Percentiles rank a stretch among this genome's conserved stretches.
phyloP scores from a whole-genome alignment of 1,139 yeast genomes.

The Geotrichum cucujoidarum region DNA sequence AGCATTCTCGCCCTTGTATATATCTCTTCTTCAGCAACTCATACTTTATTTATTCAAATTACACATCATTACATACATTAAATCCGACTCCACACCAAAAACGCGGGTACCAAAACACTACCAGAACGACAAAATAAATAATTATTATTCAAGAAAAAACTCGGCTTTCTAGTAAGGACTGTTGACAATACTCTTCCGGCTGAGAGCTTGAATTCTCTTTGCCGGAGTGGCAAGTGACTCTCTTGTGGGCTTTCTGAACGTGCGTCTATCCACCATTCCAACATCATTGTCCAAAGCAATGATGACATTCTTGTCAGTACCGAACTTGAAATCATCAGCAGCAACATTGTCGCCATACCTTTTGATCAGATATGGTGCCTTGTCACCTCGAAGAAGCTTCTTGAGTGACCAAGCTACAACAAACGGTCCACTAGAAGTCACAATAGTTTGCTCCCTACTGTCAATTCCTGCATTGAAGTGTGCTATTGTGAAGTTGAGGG shows the following conservation, averaged over 20 bases:
- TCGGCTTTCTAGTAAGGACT: constrained; percentile 28
- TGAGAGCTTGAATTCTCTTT: constrained; percentile 28
- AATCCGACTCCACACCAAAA: background rate
- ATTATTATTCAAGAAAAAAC: background rate
- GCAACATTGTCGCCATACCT: constrained; percentile 59
- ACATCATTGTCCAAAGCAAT: constrained; percentile 71
- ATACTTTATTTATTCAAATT: background rate
- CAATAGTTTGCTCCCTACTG: constrained; percentile 62
- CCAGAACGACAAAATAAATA: background rate
- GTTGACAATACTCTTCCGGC: constrained; percentile 34
- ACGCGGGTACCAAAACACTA: background rate
- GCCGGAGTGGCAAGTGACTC: constrained; percentile 41
- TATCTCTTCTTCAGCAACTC: background rate
- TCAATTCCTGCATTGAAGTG: constrained; percentile 68
- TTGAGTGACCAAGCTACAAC: constrained; percentile 76
- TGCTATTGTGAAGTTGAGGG: constrained; percentile 63
- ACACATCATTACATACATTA: background rate
- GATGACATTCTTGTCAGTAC: constrained; percentile 64
- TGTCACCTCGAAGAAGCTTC: constrained; percentile 51
- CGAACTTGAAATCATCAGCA: constrained; percentile 74
- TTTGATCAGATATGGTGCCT: constrained; percentile 58
- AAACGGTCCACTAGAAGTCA: constrained; percentile 75
- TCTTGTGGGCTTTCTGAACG: constrained; percentile 56
- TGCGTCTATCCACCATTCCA: constrained; percentile 55
- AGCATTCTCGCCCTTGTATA: background rate